Percentiles rank a stretch among this genome's conserved stretches.
These are phyloP conservation scores for Mycogone perniciosa DNA, from an alignment of 2,329 filamentous ascomycete species.

Conservation along the genomic window DNA sequence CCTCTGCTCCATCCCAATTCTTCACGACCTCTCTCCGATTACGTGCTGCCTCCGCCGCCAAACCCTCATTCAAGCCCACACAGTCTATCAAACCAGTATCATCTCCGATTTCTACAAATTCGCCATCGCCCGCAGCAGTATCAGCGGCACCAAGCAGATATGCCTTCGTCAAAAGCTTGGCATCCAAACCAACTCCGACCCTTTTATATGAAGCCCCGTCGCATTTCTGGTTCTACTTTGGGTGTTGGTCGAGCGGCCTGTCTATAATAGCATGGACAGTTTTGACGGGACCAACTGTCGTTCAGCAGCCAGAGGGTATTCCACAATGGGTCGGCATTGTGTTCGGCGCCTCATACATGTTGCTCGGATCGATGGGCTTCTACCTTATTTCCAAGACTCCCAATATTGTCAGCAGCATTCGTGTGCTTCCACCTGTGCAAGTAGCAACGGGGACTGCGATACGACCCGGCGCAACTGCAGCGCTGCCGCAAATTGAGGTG, in stretches of 20 bases:
- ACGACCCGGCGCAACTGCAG: constrained; percentile 12
- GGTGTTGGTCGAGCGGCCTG: constrained; percentile 50
- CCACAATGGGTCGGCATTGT: constrained; percentile 50
- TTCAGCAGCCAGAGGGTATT: constrained; percentile 41
- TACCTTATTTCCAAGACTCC: constrained; percentile 53
- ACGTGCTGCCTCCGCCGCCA: constrained; percentile 17
- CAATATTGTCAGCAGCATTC: constrained; percentile 52
- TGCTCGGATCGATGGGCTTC: constrained; percentile 54
- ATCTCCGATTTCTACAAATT: constrained; percentile 11
- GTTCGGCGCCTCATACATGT: constrained; percentile 51
- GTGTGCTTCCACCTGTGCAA: constrained; percentile 43
- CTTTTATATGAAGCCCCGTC: constrained; percentile 59
- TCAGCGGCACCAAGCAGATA: constrained; percentile 25
- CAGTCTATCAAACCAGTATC: constrained; percentile 11
- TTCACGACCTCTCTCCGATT: constrained; percentile 24
- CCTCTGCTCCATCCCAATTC: constrained; percentile 20
- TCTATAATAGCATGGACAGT: constrained; percentile 33
- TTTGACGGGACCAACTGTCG: constrained; percentile 27
- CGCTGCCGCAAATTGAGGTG: constrained; percentile 45
- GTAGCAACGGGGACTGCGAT: constrained; percentile 15
- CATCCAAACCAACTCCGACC: constrained; percentile 48
- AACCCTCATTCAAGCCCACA: constrained; percentile 15
- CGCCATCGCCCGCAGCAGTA: constrained; percentile 14
- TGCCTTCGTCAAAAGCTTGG: constrained; percentile 50
- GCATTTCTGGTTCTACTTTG: constrained; percentile 56